Percentiles rank a stretch among this genome's conserved stretches.
Evolutionary conservation across 106 monocot genomes (phyloP).

Genomic region (Apostasia shenzhenica): DNA sequence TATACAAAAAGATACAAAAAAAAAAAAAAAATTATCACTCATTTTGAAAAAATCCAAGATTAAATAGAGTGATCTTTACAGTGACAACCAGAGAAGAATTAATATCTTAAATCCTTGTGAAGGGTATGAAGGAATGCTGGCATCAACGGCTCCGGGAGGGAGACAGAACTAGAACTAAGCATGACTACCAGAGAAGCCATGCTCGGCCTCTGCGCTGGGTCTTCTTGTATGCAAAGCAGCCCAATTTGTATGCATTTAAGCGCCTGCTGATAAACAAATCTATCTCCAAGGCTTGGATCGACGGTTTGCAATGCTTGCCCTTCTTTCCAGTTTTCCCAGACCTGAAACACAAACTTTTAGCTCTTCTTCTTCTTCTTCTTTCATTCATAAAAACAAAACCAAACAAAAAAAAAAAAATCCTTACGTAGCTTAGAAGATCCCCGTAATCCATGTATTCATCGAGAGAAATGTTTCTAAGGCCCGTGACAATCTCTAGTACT

Average conservation of each 20-base stretch:
- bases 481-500: constrained; percentile 10
- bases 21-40: no score
- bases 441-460: constrained; percentile 1
- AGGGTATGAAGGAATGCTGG: background rate
- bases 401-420: background rate
- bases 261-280: constrained; percentile 23
- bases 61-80: no score
- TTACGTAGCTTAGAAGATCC: constrained; percentile 5
- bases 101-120: no score
- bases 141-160: background rate
- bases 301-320: constrained; percentile 22
- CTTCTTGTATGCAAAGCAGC: constrained; percentile 54
- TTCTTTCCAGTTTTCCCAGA: constrained; percentile 2
- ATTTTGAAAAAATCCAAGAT: no score
- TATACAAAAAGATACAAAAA: no score
- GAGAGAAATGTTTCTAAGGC: constrained; percentile 1
- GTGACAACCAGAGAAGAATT: no score
- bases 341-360: constrained; percentile 2
- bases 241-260: constrained; percentile 40
- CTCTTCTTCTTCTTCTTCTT: no score
- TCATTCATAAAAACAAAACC: no score
- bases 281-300: constrained; percentile 32
- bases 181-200: constrained; percentile 43
- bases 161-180: constrained; percentile 11
- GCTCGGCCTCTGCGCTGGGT: constrained; percentile 38